Conservation (phyloP, 352 stramenopile genomes). For the Globisporangium canariense region DNA sequence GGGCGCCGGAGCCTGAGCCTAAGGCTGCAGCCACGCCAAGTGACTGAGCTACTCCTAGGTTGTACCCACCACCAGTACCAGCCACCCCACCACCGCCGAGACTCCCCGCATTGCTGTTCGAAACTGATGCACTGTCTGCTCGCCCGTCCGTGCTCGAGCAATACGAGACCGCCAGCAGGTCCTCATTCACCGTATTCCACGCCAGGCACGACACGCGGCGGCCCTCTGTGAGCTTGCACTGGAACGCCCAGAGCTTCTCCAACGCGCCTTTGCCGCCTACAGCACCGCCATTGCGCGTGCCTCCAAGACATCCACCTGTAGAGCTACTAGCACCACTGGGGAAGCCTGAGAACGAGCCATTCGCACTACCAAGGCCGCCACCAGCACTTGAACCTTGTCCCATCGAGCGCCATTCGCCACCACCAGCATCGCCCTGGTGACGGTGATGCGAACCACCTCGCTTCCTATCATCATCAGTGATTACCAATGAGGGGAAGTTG, state of each 20-base stretch:
- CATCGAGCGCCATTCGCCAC: constrained; percentile 14
- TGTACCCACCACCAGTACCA: background rate
- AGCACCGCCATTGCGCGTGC: constrained; percentile 5
- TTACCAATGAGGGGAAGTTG: constrained; percentile 52
- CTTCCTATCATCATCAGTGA: constrained; percentile 1
- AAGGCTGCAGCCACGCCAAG: background rate
- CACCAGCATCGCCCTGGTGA: background rate
- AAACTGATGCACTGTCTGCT: constrained; percentile 4
- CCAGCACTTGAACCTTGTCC: background rate
- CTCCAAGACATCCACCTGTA: background rate
- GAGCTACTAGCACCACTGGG: constrained; percentile 1
- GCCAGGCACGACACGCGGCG: constrained; percentile 70
- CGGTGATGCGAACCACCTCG: background rate
- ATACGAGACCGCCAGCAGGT: constrained; percentile 91
- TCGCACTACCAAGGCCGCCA: constrained; percentile 6
- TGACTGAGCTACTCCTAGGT: background rate
- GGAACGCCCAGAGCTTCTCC: constrained; percentile 77
- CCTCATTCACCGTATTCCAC: constrained; percentile 86
- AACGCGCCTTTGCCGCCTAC: constrained; percentile 24
- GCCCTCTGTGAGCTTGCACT: constrained; percentile 55
- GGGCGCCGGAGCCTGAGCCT: background rate
- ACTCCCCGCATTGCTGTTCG: background rate
- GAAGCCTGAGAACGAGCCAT: constrained; percentile 19
- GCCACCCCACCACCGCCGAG: background rate
- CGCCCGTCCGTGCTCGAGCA: constrained; percentile 20